Evolutionary conservation across 441 rosid species (phyloP).

Genomic region (Gossypium trilobum): DNA sequence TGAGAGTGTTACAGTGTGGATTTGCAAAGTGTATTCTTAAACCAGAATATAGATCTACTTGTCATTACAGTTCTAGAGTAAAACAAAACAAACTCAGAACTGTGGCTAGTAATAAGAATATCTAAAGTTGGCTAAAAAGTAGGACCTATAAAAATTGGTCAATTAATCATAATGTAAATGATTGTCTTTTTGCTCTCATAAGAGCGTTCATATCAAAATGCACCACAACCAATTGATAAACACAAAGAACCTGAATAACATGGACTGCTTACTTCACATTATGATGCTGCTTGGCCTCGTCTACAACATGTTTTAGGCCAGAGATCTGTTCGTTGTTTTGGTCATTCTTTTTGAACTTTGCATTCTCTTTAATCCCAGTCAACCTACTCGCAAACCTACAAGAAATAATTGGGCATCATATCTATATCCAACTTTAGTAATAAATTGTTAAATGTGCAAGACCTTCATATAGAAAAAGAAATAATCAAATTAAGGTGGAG

Average conservation of each 20-base stretch:
- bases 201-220: background rate
- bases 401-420: constrained; percentile 4
- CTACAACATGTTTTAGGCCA: constrained; percentile 61
- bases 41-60: background rate
- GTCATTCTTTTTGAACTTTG: constrained; percentile 55
- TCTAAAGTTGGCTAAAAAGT: background rate
- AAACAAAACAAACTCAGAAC: background rate
- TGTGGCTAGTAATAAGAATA: background rate
- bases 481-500: background rate
- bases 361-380: constrained; percentile 75
- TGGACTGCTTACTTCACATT: constrained; percentile 59
- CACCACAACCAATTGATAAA: background rate
- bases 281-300: constrained; percentile 59
- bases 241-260: background rate
- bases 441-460: background rate
- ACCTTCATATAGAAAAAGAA: background rate
- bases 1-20: background rate
- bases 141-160: background rate
- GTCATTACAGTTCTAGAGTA: background rate
- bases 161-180: background rate
- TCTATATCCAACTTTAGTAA: background rate
- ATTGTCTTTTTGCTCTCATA: background rate
- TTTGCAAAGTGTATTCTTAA: background rate
- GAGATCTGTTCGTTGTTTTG: constrained; percentile 34
- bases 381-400: constrained; percentile 73